Conservation (phyloP, 345 rosid genomes). For the Salix dunnii region DNA sequence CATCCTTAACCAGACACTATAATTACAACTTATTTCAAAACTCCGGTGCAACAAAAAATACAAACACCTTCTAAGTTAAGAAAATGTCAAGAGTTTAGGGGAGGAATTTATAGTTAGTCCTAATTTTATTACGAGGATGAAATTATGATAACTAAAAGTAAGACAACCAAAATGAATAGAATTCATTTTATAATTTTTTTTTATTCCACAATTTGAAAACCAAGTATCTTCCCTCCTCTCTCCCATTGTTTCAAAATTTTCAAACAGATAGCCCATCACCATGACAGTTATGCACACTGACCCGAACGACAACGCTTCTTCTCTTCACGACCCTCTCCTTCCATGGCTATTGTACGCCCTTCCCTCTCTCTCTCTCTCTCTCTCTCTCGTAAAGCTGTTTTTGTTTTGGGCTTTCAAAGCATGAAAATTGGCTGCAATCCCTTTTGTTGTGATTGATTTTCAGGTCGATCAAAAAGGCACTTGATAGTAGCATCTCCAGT, state of each 20-base stretch:
- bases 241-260: not conserved
- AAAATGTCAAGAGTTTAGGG: no score
- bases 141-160: no score
- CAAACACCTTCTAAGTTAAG: no score
- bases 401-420: not conserved
- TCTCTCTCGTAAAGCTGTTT: not conserved
- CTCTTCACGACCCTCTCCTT: constrained; percentile 45
- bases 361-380: not conserved
- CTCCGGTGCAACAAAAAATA: no score
- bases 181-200: no score
- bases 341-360: constrained; percentile 53
- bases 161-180: not conserved
- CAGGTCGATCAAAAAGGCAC: constrained; percentile 53
- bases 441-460: constrained; percentile 2
- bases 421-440: not conserved
- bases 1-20: no score
- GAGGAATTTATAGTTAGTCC: no score
- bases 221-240: constrained; percentile 8
- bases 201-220: constrained; percentile 14
- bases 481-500: constrained; percentile 26
- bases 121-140: no score
- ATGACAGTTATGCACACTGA: constrained; percentile 23
- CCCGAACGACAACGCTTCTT: constrained; percentile 12
- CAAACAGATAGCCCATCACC: constrained; percentile 10
- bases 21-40: no score